Evolutionary conservation across 768 basidiomycete species (phyloP).

Genomic region (Boletus eberwhitei): DNA sequence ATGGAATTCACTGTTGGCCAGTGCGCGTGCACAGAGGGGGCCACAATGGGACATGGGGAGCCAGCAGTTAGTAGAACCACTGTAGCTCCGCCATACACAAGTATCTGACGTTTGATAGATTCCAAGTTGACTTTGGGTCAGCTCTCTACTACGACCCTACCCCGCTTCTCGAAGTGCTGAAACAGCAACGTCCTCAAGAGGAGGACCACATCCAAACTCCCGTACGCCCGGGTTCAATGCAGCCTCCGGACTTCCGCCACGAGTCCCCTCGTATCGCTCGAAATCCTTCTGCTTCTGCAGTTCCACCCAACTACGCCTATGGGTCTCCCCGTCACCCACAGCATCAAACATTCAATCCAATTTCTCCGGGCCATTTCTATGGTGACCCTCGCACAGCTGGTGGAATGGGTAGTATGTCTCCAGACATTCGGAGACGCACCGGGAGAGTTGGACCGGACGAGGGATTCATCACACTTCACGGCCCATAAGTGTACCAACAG

Average conservation of each 20-base stretch:
- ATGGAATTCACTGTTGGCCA: constrained; percentile 79
- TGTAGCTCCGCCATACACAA: background rate
- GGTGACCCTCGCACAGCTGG: constrained; percentile 28
- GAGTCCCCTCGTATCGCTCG: constrained; percentile 33
- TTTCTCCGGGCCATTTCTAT: constrained; percentile 44
- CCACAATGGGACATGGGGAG: constrained; percentile 89
- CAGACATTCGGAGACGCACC: constrained; percentile 31
- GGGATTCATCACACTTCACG: constrained; percentile 33
- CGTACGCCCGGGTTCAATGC: constrained; percentile 27
- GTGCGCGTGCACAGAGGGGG: constrained; percentile 76
- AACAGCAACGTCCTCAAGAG: constrained; percentile 32
- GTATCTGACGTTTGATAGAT: constrained; percentile 40
- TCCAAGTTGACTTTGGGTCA: constrained; percentile 71
- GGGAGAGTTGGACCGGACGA: constrained; percentile 33
- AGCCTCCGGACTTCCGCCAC: constrained; percentile 33
- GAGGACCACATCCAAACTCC: constrained; percentile 25
- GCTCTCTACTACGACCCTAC: constrained; percentile 73
- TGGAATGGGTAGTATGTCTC: constrained; percentile 36
- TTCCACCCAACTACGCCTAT: constrained; percentile 30
- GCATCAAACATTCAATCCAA: constrained; percentile 30
- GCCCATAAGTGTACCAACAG: constrained; percentile 12
- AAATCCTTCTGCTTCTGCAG: constrained; percentile 28
- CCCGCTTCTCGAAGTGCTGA: constrained; percentile 51
- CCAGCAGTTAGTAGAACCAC: constrained; percentile 59
- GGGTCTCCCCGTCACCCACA: constrained; percentile 33